Percentiles rank a stretch among this genome's conserved stretches.
Conservation (phyloP, 2,329 filamentous ascomycete genomes). For the Claviceps spartinae region DNA sequence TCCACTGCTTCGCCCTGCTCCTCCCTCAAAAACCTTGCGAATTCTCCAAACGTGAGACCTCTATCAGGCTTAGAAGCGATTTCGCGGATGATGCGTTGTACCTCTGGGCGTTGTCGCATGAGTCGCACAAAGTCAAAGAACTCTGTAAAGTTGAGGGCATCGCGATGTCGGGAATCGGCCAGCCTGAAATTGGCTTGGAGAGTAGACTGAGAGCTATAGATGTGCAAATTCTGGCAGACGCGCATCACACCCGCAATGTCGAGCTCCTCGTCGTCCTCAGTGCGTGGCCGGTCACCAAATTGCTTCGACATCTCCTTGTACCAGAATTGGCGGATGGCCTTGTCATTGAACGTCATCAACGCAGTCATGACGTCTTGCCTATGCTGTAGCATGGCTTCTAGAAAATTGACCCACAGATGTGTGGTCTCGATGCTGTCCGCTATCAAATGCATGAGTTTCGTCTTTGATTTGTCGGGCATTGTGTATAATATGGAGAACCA, state of each 20-base stretch:
- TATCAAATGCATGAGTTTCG: slow-evolving; percentile 79
- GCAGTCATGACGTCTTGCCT: slow-evolving; percentile 84
- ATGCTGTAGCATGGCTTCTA: slow-evolving; percentile 74
- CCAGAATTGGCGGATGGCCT: slow-evolving; percentile 76
- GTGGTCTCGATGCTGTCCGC: slow-evolving; percentile 61
- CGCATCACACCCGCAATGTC: slow-evolving; percentile 67
- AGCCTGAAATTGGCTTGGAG: slow-evolving; percentile 61
- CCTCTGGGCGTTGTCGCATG: slow-evolving; percentile 73
- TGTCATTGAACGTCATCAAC: slow-evolving; percentile 71
- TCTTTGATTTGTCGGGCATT: slow-evolving; percentile 63
- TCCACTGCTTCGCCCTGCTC: slow-evolving; percentile 67
- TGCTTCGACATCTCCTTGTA: slow-evolving; percentile 65
- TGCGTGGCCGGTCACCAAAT: slow-evolving; percentile 36
- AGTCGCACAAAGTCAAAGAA: slow-evolving; percentile 74
- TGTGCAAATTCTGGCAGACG: slow-evolving; percentile 80
- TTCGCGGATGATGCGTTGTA: slow-evolving; percentile 57
- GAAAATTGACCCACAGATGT: slow-evolving; percentile 66
- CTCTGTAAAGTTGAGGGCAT: slow-evolving; percentile 60
- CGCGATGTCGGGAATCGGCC: slow-evolving; percentile 51
- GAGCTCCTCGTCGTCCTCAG: slow-evolving; percentile 52
- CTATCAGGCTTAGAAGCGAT: slow-evolving; percentile 43
- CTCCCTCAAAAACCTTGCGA: slow-evolving; percentile 59
- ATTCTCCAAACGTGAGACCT: slow-evolving; percentile 59
- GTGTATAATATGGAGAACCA: slow-evolving; percentile 90
- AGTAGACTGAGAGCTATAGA: slow-evolving; percentile 69